Evolutionary conservation across 2,329 filamentous ascomycete species (phyloP), one percentile per base, ranked within the genome.

Genomic region (Aspergillus tubingensis): DNA sequence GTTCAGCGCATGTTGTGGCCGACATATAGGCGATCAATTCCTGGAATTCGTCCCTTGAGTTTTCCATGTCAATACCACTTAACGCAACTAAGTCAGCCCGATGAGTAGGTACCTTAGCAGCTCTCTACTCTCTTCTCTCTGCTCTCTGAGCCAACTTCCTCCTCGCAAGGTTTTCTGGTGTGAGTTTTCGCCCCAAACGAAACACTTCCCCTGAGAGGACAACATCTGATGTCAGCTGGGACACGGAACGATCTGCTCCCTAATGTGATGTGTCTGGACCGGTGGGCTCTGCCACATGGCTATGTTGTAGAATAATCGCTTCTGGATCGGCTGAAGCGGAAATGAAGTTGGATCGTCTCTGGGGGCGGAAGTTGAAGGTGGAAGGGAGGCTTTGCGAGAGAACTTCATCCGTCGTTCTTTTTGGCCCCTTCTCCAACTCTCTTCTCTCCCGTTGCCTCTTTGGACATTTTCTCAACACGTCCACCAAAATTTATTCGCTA

Each of bases 241-340:
- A 23, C n/a, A n/a, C 8, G 23, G 23, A 38, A 38, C 27, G 23
- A 8, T 32, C n/a, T 17, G 5, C 38, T 41, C 27, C 30, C 17
- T 39, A 19, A 21, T 44, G 41, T 21, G 19, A 21, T 44, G 41
- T 21, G 19, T 19, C 41, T 44, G 39, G 39, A 8, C 21, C n/a
- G 15, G 47, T 17, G 38, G 41, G 25, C 52, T 44, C n/a, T 32
- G 53, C 53, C 53, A 44, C 39, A 55, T 55, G 53, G 53, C 53
- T 17, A 36, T 13, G 19, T 25, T 21, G n/a, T 41, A n/a, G 3
- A n/a, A 55, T 3, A 15, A 13, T 44, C 43, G 53, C 27, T 32
- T 23, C n/a, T 21, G 4, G 27, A 25, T 43, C 41, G 43, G 53
- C 41, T 55, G 53, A 41, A 30, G 15, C 39, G 27, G 41, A 47